A percentile compares a stretch with the other conserved stretches of the same genome.
phyloP scores from a whole-genome alignment of 2,329 filamentous ascomycete genomes.

The Lasiodiplodia citricola region DNA sequence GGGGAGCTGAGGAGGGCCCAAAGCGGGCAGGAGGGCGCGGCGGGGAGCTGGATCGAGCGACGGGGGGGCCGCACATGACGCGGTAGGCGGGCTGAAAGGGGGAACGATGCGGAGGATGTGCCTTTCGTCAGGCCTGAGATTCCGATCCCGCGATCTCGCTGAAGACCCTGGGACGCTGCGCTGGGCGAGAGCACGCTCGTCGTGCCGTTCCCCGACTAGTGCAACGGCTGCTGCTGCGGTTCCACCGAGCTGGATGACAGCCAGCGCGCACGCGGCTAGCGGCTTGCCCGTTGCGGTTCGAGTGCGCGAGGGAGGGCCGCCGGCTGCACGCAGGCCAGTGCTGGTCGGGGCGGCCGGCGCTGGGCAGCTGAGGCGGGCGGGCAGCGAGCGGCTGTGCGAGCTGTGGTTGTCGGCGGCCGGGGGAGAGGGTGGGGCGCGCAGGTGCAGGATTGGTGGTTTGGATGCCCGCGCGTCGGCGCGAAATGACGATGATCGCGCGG shows the following conservation, averaged over 20 bases:
- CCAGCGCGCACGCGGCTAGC: conserved; percentile 21
- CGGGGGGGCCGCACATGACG: conserved; percentile 9
- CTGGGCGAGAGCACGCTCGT: conserved; percentile 19
- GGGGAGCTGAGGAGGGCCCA: conserved; percentile 20
- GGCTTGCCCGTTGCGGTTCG: conserved; percentile 12
- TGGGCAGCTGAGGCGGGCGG: not conserved
- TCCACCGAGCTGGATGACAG: conserved; percentile 25
- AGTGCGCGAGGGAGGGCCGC: conserved; percentile 21
- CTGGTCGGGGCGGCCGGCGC: conserved; percentile 2
- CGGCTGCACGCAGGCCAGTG: conserved; percentile 17
- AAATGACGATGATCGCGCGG: conserved; percentile 22
- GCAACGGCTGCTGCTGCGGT: conserved; percentile 26
- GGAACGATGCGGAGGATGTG: conserved; percentile 24
- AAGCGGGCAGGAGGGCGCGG: conserved; percentile 20
- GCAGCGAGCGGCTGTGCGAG: conserved; percentile 17
- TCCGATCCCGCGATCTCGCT: conserved; percentile 26
- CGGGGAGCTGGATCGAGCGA: conserved; percentile 9
- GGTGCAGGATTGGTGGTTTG: not conserved
- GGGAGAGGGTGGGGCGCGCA: not conserved
- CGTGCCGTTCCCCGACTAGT: conserved; percentile 26
- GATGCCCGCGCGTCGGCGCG: conserved; percentile 13
- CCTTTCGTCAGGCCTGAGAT: conserved; percentile 23
- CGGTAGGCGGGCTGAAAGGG: conserved; percentile 21
- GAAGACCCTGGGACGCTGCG: conserved; percentile 23
- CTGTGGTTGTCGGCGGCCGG: conserved; percentile 11